Conservation (phyloP, 78 protist species). For the Polysphondylium violaceum region DNA sequence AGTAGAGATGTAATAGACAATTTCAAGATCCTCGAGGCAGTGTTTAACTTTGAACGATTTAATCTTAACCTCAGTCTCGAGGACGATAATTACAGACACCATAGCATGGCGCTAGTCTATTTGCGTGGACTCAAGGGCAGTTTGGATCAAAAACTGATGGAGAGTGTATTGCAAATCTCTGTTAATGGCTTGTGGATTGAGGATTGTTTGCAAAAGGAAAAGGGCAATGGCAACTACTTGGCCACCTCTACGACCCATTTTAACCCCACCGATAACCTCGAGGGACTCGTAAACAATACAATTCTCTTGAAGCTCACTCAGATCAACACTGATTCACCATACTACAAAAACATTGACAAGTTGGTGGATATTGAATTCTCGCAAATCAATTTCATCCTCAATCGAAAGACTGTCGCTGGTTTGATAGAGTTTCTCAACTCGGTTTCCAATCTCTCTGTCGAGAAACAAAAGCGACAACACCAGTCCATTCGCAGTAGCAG, state of each 20-base stretch:
- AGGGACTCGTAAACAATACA: background rate
- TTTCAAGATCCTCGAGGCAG: slow-evolving; percentile 21
- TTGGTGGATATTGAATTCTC: slow-evolving; percentile 19
- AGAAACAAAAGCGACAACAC: background rate
- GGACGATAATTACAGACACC: background rate
- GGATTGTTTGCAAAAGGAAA: slow-evolving; percentile 46
- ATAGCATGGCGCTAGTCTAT: slow-evolving; percentile 40
- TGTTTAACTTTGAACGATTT: slow-evolving; percentile 18
- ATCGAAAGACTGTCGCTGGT: slow-evolving; percentile 73
- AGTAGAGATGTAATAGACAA: slow-evolving; percentile 15
- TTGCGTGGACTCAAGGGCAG: slow-evolving; percentile 17
- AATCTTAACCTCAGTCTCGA: slow-evolving; percentile 42
- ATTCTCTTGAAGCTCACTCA: slow-evolving; percentile 12
- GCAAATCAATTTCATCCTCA: slow-evolving; percentile 59
- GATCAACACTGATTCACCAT: slow-evolving; percentile 21
- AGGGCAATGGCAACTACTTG: slow-evolving; percentile 30
- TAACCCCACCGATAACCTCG: background rate
- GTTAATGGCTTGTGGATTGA: slow-evolving; percentile 68
- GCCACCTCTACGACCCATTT: slow-evolving; percentile 20
- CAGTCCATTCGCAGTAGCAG: too few relatives aligned
- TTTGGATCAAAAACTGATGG: slow-evolving; percentile 17
- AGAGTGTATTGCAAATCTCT: slow-evolving; percentile 4
- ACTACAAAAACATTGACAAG: slow-evolving; percentile 29
- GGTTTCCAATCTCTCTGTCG: slow-evolving; percentile 17
- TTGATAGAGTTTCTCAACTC: slow-evolving; percentile 53